Evolutionary conservation across 495 filamentous ascomycete species (phyloP).

Genomic region (Lichenothelia convexa): DNA sequence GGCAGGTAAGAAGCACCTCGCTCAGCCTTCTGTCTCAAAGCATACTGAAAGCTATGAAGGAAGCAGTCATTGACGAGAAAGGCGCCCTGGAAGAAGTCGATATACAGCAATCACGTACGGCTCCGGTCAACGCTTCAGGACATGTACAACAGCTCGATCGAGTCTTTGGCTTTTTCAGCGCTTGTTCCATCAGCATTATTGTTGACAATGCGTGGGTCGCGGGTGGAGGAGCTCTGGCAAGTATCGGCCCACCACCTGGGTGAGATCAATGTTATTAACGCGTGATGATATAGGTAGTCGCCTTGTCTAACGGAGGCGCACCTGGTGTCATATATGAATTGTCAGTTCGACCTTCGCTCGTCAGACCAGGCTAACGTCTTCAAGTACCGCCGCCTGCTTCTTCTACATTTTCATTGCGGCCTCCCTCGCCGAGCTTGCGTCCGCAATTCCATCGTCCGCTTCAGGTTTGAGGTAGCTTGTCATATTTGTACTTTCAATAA

Average conservation of each 20-base stretch:
- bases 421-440: constrained; percentile 52
- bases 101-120: too few species aligned
- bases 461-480: constrained; percentile 23
- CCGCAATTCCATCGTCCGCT: constrained; percentile 57
- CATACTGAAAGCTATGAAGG: too few species aligned
- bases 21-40: too few species aligned
- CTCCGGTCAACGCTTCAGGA: constrained; percentile 11
- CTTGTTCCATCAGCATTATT: constrained; percentile 2
- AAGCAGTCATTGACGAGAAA: too few species aligned
- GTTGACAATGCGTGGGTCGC: constrained; percentile 9
- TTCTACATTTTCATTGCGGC: constrained; percentile 28
- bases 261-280: neutral
- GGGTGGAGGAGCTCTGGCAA: constrained; percentile 6
- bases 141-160: constrained; percentile 9
- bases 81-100: too few species aligned
- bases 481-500: constrained; percentile 5
- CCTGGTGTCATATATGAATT: constrained; percentile 39
- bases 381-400: constrained; percentile 31
- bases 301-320: constrained; percentile 33
- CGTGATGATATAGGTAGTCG: constrained; percentile 4
- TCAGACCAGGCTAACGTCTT: constrained; percentile 20
- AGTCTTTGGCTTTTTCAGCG: constrained; percentile 5
- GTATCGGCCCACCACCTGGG: neutral
- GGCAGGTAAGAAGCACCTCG: too few species aligned
- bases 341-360: constrained; percentile 22